Evolutionary conservation across 1,139 yeast species (phyloP).

Genomic region (Candida dubliniensis): DNA sequence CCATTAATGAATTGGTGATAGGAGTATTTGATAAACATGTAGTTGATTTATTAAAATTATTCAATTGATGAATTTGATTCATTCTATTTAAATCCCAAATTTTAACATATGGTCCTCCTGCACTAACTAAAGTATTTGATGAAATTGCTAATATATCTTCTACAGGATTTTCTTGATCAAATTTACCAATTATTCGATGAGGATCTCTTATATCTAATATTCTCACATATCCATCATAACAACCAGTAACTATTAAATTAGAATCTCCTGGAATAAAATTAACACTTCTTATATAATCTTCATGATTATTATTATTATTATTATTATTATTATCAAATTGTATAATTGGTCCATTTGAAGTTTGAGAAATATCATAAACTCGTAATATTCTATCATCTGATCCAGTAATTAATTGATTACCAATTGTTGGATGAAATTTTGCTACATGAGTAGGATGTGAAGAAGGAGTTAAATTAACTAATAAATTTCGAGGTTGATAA

Average conservation of each 20-base stretch:
- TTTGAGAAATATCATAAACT: constrained; percentile 84
- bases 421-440: constrained; percentile 77
- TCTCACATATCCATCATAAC: constrained; percentile 86
- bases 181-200: constrained; percentile 28
- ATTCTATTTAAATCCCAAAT: constrained; percentile 92
- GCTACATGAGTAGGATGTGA: constrained; percentile 91
- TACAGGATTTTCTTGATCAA: constrained; percentile 58
- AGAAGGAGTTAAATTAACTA: constrained; percentile 80
- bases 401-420: constrained; percentile 77
- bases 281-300: constrained; percentile 86
- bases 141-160: constrained; percentile 83
- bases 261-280: constrained; percentile 73
- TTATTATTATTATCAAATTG: constrained; percentile 68
- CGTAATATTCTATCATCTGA: constrained; percentile 88
- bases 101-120: constrained; percentile 86
- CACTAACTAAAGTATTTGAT: constrained; percentile 75
- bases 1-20: constrained; percentile 73
- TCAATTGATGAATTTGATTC: constrained; percentile 58
- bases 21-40: constrained; percentile 75
- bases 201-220: constrained; percentile 79
- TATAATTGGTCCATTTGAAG: constrained; percentile 60
- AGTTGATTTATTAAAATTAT: constrained; percentile 90
- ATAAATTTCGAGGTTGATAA: constrained; percentile 69
- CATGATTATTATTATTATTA: constrained; percentile 63
- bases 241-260: constrained; percentile 84